phyloP scores from a whole-genome alignment of 2,329 filamentous ascomycete genomes.

The Xylariales sp. region DNA sequence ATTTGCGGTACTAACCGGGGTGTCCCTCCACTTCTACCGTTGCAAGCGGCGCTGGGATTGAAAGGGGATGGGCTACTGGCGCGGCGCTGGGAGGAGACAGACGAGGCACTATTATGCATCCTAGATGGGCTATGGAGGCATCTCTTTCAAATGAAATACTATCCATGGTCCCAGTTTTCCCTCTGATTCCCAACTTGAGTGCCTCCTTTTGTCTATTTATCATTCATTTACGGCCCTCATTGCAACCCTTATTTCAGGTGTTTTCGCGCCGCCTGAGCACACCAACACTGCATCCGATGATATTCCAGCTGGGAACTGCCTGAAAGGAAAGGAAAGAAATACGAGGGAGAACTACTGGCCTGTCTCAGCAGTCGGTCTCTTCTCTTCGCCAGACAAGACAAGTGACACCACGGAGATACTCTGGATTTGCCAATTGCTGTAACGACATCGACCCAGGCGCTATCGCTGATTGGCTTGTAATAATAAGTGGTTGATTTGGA shows the following conservation, averaged over 20 bases:
- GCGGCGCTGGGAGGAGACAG: not conserved
- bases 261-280: not conserved
- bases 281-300: too few species aligned
- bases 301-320: too few species aligned
- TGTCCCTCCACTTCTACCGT: constrained; percentile 2
- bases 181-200: constrained; percentile 3
- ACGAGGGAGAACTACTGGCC: too few species aligned
- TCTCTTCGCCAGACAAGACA: constrained; percentile 1
- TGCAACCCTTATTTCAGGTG: not conserved
- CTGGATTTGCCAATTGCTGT: constrained; percentile 7
- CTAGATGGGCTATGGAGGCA: too few species aligned
- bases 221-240: not conserved
- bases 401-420: not conserved
- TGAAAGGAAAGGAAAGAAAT: too few species aligned
- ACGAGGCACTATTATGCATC: too few species aligned
- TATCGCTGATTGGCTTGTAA: not conserved
- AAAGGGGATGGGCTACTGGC: not conserved
- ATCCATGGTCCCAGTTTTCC: constrained; percentile 10
- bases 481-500: constrained; percentile 2
- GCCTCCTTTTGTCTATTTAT: not conserved
- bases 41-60: not conserved
- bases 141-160: constrained; percentile 14
- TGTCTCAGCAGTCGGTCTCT: too few species aligned
- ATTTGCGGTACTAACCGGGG: not conserved
- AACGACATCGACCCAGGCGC: not conserved